Percentiles rank a stretch among this genome's conserved stretches.
These are phyloP conservation scores for Moricandia moricandioides DNA, from an alignment of 345 rosid genomes.

Conservation along the genomic window DNA sequence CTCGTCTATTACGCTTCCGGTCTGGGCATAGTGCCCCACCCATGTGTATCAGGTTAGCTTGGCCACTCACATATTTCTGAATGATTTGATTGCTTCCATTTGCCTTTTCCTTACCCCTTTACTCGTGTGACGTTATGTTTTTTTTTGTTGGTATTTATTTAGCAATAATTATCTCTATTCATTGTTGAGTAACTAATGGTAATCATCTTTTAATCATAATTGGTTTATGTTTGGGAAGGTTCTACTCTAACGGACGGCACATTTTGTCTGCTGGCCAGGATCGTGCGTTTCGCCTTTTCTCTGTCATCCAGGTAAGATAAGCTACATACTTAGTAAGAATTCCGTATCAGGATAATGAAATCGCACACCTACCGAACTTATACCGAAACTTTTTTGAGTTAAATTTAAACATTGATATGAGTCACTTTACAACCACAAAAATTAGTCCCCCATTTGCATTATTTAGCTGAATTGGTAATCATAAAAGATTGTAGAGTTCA, in stretches of 20 bases:
- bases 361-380: neutral
- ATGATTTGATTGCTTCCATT: conserved; percentile 8
- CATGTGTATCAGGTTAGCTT: conserved; percentile 78
- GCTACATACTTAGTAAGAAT: neutral
- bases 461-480: neutral
- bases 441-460: neutral
- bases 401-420: neutral
- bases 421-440: neutral
- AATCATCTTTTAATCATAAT: conserved; percentile 4
- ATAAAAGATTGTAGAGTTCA: neutral
- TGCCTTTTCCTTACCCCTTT: neutral
- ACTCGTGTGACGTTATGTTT: neutral
- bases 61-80: too few relatives aligned
- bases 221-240: conserved; percentile 48
- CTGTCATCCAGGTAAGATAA: conserved; percentile 69
- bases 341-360: neutral
- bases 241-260: conserved; percentile 95
- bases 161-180: neutral
- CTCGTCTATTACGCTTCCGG: conserved; percentile 91
- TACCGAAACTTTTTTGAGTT: neutral
- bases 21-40: conserved; percentile 99
- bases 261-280: conserved; percentile 98
- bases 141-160: neutral
- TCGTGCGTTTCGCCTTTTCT: conserved; percentile 94
- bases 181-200: conserved; percentile 8